Conservation (phyloP, 306 rosid genomes). For the Abrus pulchellus region DNA sequence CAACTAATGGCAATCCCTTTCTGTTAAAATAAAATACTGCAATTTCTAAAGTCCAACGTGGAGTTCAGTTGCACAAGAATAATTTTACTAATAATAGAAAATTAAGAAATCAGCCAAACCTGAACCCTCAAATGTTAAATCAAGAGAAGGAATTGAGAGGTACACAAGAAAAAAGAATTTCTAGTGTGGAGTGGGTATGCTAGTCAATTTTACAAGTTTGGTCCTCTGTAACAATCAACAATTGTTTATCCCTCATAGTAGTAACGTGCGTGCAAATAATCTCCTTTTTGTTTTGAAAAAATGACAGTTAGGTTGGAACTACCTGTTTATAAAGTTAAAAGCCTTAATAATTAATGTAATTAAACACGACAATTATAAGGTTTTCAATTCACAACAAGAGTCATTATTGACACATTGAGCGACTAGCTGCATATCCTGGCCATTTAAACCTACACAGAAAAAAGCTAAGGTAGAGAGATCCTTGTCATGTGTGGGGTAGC, state of each 20-base stretch:
- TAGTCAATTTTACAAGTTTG: neutral
- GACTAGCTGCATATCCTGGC: neutral
- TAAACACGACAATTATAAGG: constrained; percentile 2
- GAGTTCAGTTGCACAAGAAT: neutral
- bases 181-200: constrained; percentile 16
- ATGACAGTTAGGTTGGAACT: constrained; percentile 27
- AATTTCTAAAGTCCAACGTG: neutral
- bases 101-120: neutral
- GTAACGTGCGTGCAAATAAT: constrained; percentile 19
- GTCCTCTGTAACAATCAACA: neutral
- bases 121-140: constrained; percentile 17
- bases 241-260: constrained; percentile 4
- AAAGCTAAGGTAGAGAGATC: constrained; percentile 45
- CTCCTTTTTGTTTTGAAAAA: constrained; percentile 26
- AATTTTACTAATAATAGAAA: neutral
- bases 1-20: neutral
- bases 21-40: neutral
- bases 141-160: constrained; percentile 39
- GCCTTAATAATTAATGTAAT: constrained; percentile 11
- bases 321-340: neutral
- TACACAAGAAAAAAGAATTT: constrained; percentile 23
- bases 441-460: constrained; percentile 29
- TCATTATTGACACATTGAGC: neutral
- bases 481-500: constrained; percentile 64
- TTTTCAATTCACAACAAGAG: constrained; percentile 32